phyloP scores from a whole-genome alignment of 441 rosid genomes.

The Cnidoscolus chayamansa region DNA sequence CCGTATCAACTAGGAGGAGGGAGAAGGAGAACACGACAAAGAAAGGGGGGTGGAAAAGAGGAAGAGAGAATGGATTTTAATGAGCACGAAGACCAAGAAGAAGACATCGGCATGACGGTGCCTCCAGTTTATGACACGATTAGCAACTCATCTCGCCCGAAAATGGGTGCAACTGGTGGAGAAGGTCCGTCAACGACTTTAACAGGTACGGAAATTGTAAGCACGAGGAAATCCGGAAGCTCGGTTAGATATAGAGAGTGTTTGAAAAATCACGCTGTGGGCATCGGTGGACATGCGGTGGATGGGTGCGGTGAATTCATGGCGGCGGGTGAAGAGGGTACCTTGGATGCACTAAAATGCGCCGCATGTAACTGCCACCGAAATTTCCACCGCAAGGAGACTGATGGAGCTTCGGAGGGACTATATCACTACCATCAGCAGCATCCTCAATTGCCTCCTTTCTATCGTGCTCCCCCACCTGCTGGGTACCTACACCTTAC shows the following conservation, averaged over 20 bases:
- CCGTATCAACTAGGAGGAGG: slow-evolving; percentile 11
- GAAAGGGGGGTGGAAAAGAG: not conserved
- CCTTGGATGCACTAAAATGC: slow-evolving; percentile 72
- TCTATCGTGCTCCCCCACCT: slow-evolving; percentile 59
- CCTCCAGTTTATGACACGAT: slow-evolving; percentile 38
- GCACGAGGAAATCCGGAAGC: slow-evolving; percentile 29
- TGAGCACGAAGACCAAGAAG: slow-evolving; percentile 62
- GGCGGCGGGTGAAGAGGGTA: slow-evolving; percentile 81
- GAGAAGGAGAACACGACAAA: not conserved
- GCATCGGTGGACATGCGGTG: slow-evolving; percentile 73
- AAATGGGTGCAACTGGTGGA: slow-evolving; percentile 32
- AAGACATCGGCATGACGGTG: slow-evolving; percentile 51
- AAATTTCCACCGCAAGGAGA: slow-evolving; percentile 90
- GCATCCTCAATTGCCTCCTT: slow-evolving; percentile 54
- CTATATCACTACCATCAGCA: slow-evolving; percentile 29
- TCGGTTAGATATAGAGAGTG: slow-evolving; percentile 68
- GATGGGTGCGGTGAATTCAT: slow-evolving; percentile 93
- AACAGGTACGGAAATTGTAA: slow-evolving; percentile 18
- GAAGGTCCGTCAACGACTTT: slow-evolving; percentile 31
- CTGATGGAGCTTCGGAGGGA: slow-evolving; percentile 30
- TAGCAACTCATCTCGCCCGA: slow-evolving; percentile 29
- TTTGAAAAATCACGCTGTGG: slow-evolving; percentile 79
- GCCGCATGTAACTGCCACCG: slow-evolving; percentile 96
- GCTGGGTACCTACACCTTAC: slow-evolving; percentile 64
- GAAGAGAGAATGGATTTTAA: slow-evolving; percentile 49